Base-by-base conservation (phyloP, 2,329 filamentous ascomycete species). In the Pleoardoris graminearum region DNA sequence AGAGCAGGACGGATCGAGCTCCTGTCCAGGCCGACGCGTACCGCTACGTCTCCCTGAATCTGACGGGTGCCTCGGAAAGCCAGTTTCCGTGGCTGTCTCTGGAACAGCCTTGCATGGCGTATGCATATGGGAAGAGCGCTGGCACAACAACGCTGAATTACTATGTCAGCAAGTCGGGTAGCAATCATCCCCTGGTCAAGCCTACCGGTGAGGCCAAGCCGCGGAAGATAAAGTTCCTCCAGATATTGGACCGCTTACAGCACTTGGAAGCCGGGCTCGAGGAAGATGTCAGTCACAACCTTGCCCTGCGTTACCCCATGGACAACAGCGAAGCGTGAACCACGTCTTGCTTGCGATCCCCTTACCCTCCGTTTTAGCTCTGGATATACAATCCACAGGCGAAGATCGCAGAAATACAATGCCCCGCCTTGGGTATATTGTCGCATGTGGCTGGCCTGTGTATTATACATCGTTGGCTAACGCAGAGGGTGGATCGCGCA, bases 131-230 rank as follows among this genome's bases (percentile, higher is more conserved):
- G 11, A 76, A 77, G 44, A 78, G 82, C 19, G 84, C 87, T 0
- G 88, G 88, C 5, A 91, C 88, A 1, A 82, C 88, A 46, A 90
- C 87, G 0, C 75, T 91, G 45, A 90, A 88, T 61, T 82, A 85
- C 57, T 90, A 86, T 82, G 82, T 83, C 11, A 79, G 81, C 50
- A 77, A 82, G 57, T 82, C 80, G 16, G 86, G 85, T 51, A 78
- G 73, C 27, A 68, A 81, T 4, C 82, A 83, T 17, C 81, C 84
- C 2, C 68, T 77, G 1, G 82, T 86, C 39, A 78, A 81, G 7
- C 77, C 87, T 48, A 84, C 86, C 59, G 77, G 82, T 3, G 82
- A 82, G 1, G 73, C 84, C 16, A 74, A 78, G 52, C 82, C 85
- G n/a, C 82, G 85, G 45, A 81, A 84, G 35, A 81, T 88, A 54